Conservation (phyloP, 2,329 filamentous ascomycete species). For the Talaromyces islandicus region DNA sequence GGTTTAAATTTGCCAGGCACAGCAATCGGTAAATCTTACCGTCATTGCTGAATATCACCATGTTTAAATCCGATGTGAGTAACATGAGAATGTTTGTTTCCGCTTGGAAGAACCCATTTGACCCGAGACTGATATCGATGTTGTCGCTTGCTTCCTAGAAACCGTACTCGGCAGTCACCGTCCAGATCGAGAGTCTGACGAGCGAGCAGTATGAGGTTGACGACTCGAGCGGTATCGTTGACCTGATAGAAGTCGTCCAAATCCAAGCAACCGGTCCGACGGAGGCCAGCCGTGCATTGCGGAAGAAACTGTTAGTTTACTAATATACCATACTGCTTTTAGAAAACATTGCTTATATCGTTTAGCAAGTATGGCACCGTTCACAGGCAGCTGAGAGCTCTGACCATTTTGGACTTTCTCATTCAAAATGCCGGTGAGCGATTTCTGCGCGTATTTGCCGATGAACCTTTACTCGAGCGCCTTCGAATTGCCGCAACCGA, state of each 20-base stretch:
- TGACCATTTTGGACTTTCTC: slow-evolving; percentile 83
- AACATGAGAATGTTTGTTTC: background rate
- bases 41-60: slow-evolving; percentile 14
- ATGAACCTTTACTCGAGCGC: slow-evolving; percentile 87
- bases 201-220: slow-evolving; percentile 86
- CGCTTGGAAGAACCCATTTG: background rate
- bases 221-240: slow-evolving; percentile 83
- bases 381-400: slow-evolving; percentile 84
- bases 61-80: slow-evolving; percentile 25
- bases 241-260: slow-evolving; percentile 88
- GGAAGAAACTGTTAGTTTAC: slow-evolving; percentile 75
- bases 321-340: background rate
- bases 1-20: background rate
- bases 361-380: slow-evolving; percentile 81
- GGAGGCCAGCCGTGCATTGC: slow-evolving; percentile 84
- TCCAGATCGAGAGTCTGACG: slow-evolving; percentile 84
- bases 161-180: slow-evolving; percentile 89
- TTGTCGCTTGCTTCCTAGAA: slow-evolving; percentile 48
- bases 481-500: slow-evolving; percentile 83
- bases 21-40: background rate
- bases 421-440: slow-evolving; percentile 88
- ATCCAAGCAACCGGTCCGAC: slow-evolving; percentile 80
- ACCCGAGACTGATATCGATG: slow-evolving; percentile 1
- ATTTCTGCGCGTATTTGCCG: slow-evolving; percentile 81
- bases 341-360: background rate